Conservation (phyloP, 192 early-diverging fungal genomes). For the Phlyctochytrium bullatum region DNA sequence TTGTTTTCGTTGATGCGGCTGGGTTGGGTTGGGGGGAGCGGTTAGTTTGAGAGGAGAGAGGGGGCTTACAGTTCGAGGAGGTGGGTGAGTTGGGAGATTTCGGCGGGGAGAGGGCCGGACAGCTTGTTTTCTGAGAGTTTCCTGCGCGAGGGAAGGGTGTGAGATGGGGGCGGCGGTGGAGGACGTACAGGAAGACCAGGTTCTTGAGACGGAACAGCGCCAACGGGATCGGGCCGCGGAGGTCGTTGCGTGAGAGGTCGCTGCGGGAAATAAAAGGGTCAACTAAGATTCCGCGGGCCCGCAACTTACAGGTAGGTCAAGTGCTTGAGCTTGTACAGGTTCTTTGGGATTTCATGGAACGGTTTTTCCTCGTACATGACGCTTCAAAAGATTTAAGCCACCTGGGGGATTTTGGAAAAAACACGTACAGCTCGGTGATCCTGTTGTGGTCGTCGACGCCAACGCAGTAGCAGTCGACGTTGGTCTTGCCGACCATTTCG, state of each 20-base stretch:
- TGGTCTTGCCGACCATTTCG: background rate
- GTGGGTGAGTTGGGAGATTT: background rate
- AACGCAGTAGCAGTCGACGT: background rate
- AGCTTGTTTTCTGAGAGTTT: background rate
- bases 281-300: background rate
- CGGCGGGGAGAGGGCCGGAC: background rate
- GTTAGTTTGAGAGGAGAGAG: background rate
- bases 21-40: background rate
- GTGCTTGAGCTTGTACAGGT: background rate
- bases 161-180: background rate
- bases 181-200: background rate
- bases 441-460: background rate
- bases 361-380: background rate
- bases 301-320: background rate
- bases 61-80: background rate
- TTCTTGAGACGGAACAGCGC: background rate
- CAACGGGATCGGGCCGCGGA: background rate
- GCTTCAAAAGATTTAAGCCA: background rate
- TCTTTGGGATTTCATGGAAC: background rate
- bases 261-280: background rate
- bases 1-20: conserved; percentile 5
- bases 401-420: background rate
- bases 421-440: background rate
- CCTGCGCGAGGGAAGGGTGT: background rate
- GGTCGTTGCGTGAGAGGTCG: background rate